Percentiles rank a stretch among this genome's conserved stretches.
phyloP scores from a whole-genome alignment of 2,329 filamentous ascomycete species.

The Ramularia collo-cygni region DNA sequence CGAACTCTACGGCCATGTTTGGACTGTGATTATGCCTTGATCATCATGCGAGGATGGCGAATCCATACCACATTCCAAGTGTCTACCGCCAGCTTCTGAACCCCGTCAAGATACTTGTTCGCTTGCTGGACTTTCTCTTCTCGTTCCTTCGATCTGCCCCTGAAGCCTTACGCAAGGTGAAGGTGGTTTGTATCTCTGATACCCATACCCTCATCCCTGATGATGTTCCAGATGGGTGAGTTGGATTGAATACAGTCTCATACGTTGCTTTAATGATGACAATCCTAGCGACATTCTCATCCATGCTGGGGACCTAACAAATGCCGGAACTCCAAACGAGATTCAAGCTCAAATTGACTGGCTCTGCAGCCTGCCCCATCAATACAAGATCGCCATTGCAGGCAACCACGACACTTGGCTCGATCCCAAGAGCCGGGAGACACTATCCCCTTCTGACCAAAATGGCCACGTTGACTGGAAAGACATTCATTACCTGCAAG shows the following conservation, averaged over 20 bases:
- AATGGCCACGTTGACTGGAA: slow-evolving; percentile 56
- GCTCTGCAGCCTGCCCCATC: slow-evolving; percentile 66
- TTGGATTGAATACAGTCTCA: no score
- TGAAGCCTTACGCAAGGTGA: slow-evolving; percentile 53
- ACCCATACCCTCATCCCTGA: slow-evolving; percentile 60
- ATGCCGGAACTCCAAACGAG: slow-evolving; percentile 61
- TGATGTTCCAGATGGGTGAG: slow-evolving; percentile 46
- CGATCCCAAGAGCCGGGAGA: slow-evolving; percentile 56
- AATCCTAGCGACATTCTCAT: slow-evolving; percentile 71
- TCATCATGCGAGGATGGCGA: background rate
- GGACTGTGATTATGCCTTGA: no score
- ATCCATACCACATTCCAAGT: slow-evolving; percentile 19
- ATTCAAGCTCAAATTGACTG: slow-evolving; percentile 82
- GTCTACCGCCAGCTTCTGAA: slow-evolving; percentile 22
- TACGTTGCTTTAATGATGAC: no score
- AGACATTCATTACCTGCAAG: slow-evolving; percentile 68
- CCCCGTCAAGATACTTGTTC: slow-evolving; percentile 36
- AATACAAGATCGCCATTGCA: slow-evolving; percentile 72
- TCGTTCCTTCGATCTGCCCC: slow-evolving; percentile 59
- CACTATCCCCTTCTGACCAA: slow-evolving; percentile 44
- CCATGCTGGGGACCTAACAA: slow-evolving; percentile 80
- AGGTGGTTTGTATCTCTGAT: slow-evolving; percentile 82
- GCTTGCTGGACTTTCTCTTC: slow-evolving; percentile 42
- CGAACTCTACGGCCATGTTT: no score
- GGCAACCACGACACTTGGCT: slow-evolving; percentile 90